Base-by-base conservation (phyloP, 257 asterid species). In the Solanum boliviense region DNA sequence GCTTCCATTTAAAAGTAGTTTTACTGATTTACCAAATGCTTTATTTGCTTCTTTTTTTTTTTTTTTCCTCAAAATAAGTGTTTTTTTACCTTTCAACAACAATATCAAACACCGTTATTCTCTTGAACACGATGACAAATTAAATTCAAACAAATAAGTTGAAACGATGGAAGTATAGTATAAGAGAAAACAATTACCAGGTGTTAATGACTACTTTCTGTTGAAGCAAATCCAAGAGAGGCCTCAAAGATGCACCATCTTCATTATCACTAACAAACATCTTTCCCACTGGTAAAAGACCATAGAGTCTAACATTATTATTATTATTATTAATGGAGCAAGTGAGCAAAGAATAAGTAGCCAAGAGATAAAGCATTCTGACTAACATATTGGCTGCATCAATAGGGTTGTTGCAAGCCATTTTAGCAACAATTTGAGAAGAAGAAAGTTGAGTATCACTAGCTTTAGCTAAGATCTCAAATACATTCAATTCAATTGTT, bases 291-390 rank as follows among this genome's bases (percentile, higher is more conserved):
- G 88, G 85, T 3, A 92, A 84, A 10, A 90, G 39, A 3, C 91
- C 71, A 5, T 62, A 62, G 15, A 23, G 15, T 23, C 71, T 4
- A 23, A 4, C 71, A 10, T 41, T 41, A 10, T 9, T n/a, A 23
- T 62, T n/a, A 23, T 62, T 29, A 29, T 29, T 10, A 8, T 23
- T 23, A 2, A 35, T 65, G 5, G 89, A 86, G 87, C 90, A 88
- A 46, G 89, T 88, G 39, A 89, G 90, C 90, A 58, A 34, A 34
- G 36, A 34, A 34, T 34, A 34, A 34, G 36, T 5, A 48, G 93
- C 92, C 20, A 90, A 60, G 35, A 89, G 39, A 25, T 88, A 74
- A 9, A 92, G 89, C 93, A 92, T 90, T 72, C 89, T 78, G 71
- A 90, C 94, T 1, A 90, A 81, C 87, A 60, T 86, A 9, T 20